Evolutionary conservation across 306 rosid genomes (phyloP).

Genomic region (Malus asiatica): DNA sequence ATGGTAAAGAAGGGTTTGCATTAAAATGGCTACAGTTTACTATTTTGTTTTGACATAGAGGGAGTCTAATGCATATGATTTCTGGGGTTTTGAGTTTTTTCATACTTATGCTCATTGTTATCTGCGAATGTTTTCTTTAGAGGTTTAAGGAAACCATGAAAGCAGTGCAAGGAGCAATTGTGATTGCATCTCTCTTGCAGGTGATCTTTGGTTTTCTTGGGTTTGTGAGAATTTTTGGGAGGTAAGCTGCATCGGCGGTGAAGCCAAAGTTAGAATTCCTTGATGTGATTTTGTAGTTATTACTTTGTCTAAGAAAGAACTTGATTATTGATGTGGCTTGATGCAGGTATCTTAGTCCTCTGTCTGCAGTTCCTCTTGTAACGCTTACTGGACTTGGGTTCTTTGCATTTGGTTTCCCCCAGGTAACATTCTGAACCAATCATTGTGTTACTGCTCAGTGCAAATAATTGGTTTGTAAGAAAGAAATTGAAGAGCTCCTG

Average conservation of each 20-base stretch:
- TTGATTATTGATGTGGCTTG: not conserved
- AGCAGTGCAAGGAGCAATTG: slow-evolving; percentile 71
- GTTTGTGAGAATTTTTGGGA: slow-evolving; percentile 63
- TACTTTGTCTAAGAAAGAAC: slow-evolving; percentile 16
- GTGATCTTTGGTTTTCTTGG: slow-evolving; percentile 69
- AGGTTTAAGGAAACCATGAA: slow-evolving; percentile 64
- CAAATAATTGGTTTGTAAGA: not conserved
- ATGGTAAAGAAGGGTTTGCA: not conserved
- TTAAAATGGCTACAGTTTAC: not conserved
- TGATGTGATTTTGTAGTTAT: slow-evolving; percentile 5
- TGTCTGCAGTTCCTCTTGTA: slow-evolving; percentile 72
- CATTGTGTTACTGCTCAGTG: not conserved
- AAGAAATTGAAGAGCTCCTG: not conserved
- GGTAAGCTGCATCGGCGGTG: slow-evolving; percentile 30
- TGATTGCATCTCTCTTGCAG: slow-evolving; percentile 61
- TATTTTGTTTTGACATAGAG: not conserved
- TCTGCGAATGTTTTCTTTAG: slow-evolving; percentile 25
- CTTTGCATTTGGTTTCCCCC: slow-evolving; percentile 61
- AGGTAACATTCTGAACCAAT: slow-evolving; percentile 26
- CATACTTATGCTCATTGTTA: slow-evolving; percentile 6
- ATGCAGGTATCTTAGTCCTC: slow-evolving; percentile 79
- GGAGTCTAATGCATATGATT: not conserved
- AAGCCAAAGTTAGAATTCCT: not conserved
- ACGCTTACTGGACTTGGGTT: slow-evolving; percentile 81
- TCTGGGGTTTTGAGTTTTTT: slow-evolving; percentile 4